phyloP scores from a whole-genome alignment of 2,329 filamentous ascomycete species.

The Teratosphaeria nubilosa region DNA sequence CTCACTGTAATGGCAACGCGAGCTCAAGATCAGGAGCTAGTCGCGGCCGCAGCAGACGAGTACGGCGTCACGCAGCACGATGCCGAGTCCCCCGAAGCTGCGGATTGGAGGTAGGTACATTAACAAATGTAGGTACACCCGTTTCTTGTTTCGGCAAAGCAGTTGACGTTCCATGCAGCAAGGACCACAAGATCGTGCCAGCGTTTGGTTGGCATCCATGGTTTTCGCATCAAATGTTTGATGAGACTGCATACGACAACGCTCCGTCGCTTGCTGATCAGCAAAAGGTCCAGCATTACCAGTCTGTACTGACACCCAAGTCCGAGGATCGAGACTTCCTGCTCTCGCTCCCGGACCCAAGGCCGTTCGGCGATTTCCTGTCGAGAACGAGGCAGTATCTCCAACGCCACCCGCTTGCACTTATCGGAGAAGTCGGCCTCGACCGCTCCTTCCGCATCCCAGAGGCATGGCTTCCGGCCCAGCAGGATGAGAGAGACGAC shows the following conservation, averaged over 20 bases:
- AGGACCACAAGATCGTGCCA: conserved; percentile 46
- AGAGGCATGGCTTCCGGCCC: conserved; percentile 40
- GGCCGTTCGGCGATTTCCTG: conserved; percentile 50
- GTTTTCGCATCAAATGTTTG: conserved; percentile 70
- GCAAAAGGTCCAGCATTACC: conserved; percentile 51
- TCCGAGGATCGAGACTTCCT: conserved; percentile 44
- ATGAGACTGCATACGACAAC: conserved; percentile 38
- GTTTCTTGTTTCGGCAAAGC: background rate
- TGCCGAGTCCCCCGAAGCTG: conserved; percentile 3
- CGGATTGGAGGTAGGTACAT: conserved; percentile 24
- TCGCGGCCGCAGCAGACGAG: conserved; percentile 48
- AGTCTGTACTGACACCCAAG: conserved; percentile 50
- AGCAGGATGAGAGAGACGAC: conserved; percentile 33
- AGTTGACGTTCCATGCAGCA: conserved; percentile 7
- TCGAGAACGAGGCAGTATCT: conserved; percentile 47
- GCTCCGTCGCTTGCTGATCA: conserved; percentile 29
- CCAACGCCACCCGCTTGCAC: conserved; percentile 48
- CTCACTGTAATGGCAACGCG: conserved; percentile 72
- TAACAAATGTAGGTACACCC: conserved; percentile 8
- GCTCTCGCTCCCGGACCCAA: conserved; percentile 48
- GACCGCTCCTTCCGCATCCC: conserved; percentile 71
- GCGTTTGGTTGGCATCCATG: conserved; percentile 85
- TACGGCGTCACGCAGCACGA: conserved; percentile 37
- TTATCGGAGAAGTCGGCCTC: conserved; percentile 68
- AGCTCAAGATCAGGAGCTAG: conserved; percentile 63